Evolutionary conservation across 352 stramenopile species (phyloP), one percentile per base, ranked within the genome.

Genomic region (Phytophthora kernoviae): DNA sequence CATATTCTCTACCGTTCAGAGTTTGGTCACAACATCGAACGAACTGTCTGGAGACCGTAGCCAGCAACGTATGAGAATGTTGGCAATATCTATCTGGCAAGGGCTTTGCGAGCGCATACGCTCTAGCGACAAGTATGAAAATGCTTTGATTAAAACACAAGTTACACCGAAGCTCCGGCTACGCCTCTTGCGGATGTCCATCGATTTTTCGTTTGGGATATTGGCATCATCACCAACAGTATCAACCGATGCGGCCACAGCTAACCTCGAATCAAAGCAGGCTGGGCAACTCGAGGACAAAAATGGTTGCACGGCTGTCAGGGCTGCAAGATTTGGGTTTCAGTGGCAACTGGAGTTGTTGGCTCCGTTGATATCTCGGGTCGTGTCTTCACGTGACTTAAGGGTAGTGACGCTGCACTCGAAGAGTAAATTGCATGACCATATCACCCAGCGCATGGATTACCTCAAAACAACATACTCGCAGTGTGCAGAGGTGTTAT

Each of bases 161-260:
- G 45, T 18, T 9, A 48, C 32, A 4, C 53, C 72, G 33, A 79
- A 76, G 20, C 66, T 88, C 46, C 52, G 53, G 11, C 59, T 79
- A 24, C 81, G 79, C 15, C 62, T 88, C 1, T 36, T 78, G 17
- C 65, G 79, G 0, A 56, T 88, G 24, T 75, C 58, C 30, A 72
- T 88, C 30, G 75, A 88, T 43, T 88, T 88, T 62, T 65, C 73
- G 9, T 77, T 88, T 41, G 81, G 73, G 22, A 60, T 80, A 45
- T 40, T 57, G 39, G 58, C 56, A 24, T 44, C 56, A 24, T 44
- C 56, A 26, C 49, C 39, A 4, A 41, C 54, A 5, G 44, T n/a
- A 48, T 43, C 54, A 24, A 56, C 45, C 15, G 34, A 62, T 63
- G 36, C 58, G n/a, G 14, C 39, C 34, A 10, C 33, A 53, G 30